Conservation (phyloP, 805 yeast species). For the Isabelozyma rhagii region DNA sequence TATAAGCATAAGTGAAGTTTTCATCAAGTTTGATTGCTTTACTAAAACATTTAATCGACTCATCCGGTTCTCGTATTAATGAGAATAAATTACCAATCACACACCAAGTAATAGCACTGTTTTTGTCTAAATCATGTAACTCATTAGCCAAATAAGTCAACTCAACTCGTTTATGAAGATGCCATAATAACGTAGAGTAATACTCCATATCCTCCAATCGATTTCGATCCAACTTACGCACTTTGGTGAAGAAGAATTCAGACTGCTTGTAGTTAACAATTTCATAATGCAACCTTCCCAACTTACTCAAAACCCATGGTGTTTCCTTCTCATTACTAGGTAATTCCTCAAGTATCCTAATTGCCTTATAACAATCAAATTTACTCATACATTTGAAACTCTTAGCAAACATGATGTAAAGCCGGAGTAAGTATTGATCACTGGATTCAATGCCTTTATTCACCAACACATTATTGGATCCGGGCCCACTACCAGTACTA, state of each 20-base stretch:
- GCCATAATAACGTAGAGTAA: constrained; percentile 91
- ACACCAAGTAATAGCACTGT: constrained; percentile 88
- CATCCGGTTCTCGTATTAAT: constrained; percentile 77
- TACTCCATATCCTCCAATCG: constrained; percentile 87
- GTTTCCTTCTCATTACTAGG: constrained; percentile 63
- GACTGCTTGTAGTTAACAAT: constrained; percentile 81
- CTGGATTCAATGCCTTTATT: constrained; percentile 24
- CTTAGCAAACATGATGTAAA: constrained; percentile 56
- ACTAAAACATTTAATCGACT: constrained; percentile 83
- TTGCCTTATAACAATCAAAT: constrained; percentile 79
- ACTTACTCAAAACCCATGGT: constrained; percentile 80
- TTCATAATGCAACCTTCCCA: constrained; percentile 84
- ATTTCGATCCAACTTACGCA: constrained; percentile 71
- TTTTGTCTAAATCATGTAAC: constrained; percentile 58
- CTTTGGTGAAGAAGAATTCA: constrained; percentile 55
- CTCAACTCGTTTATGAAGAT: constrained; percentile 74
- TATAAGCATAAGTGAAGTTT: constrained; percentile 80
- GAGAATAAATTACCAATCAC: constrained; percentile 87
- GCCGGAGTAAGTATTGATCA: constrained; percentile 42
- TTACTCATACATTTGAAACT: constrained; percentile 57
- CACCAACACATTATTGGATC: constrained; percentile 8
- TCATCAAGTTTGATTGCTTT: constrained; percentile 70
- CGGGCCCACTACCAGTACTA: constrained; percentile 7
- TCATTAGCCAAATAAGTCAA: constrained; percentile 83
- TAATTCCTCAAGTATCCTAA: constrained; percentile 60